Conservation (phyloP, 139 green algal species). For the Spirogloea muscicola region DNA sequence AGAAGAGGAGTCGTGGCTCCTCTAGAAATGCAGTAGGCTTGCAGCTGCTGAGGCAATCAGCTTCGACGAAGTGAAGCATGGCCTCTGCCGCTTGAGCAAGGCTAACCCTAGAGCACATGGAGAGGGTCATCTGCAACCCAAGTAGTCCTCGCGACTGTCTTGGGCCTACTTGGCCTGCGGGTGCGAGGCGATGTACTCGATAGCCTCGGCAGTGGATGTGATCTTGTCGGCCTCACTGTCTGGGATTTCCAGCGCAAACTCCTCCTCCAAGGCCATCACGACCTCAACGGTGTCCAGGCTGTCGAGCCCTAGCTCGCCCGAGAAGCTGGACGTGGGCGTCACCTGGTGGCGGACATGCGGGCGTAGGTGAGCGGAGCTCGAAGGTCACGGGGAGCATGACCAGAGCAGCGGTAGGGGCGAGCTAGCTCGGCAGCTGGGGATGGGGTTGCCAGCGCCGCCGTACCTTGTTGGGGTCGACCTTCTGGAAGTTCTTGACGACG, state of each 20-base stretch:
- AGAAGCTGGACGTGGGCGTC: constrained; percentile 68
- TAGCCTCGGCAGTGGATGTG: constrained; percentile 73
- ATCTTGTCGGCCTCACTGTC: constrained; percentile 98
- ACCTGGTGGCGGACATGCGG: constrained; percentile 26
- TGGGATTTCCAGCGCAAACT: constrained; percentile 98
- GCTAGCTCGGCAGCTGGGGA: not conserved
- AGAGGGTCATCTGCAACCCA: no score
- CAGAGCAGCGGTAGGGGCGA: not conserved
- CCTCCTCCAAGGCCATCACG: constrained; percentile 99
- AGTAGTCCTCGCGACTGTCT: no score
- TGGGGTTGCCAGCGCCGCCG: not conserved
- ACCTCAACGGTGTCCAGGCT: constrained; percentile 97
- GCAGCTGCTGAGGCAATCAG: no score
- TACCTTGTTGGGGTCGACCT: constrained; percentile 92
- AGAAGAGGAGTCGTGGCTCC: no score
- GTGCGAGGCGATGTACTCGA: constrained; percentile 81
- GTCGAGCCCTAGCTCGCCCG: constrained; percentile 95
- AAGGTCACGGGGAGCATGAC: not conserved
- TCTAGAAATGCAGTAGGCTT: no score
- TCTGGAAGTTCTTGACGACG: constrained; percentile 97
- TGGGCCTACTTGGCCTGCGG: constrained; percentile 59
- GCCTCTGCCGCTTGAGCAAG: no score
- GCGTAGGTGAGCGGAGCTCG: not conserved
- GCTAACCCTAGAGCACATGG: no score
- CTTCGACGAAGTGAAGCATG: no score